Conservation (phyloP, 1,284 basidiomycete species). For the Volvariella surrecta region DNA sequence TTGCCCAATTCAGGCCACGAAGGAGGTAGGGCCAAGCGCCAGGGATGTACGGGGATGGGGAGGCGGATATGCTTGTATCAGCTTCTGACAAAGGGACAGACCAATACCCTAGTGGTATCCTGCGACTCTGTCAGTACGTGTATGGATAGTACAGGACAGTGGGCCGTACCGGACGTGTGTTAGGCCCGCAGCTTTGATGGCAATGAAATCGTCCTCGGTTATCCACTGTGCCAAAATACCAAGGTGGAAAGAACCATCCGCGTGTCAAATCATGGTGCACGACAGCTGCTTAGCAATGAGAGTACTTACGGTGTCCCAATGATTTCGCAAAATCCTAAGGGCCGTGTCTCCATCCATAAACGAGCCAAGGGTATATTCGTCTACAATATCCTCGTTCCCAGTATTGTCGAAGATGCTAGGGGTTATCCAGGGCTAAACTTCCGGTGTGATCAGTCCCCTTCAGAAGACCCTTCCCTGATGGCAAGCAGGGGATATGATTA, state of each 20-base stretch:
- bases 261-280: no score
- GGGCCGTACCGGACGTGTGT: slow-evolving; percentile 62
- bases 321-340: slow-evolving; percentile 38
- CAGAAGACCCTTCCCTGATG: no score
- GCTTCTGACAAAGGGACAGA: slow-evolving; percentile 53
- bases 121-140: slow-evolving; percentile 17
- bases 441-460: slow-evolving; percentile 6
- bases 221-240: slow-evolving; percentile 39
- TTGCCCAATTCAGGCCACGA: slow-evolving; percentile 58
- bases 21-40: slow-evolving; percentile 67
- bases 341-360: slow-evolving; percentile 40
- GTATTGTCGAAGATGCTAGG: slow-evolving; percentile 63
- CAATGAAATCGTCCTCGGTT: slow-evolving; percentile 59
- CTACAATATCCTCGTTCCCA: slow-evolving; percentile 50
- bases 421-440: slow-evolving; percentile 61
- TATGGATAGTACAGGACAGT: slow-evolving; percentile 6
- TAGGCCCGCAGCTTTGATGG: slow-evolving; percentile 61
- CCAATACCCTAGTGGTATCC: slow-evolving; percentile 71
- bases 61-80: slow-evolving; percentile 41
- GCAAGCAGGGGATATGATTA: slow-evolving; percentile 20
- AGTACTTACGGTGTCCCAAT: slow-evolving; percentile 49
- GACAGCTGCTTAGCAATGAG: neutral
- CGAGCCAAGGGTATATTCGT: slow-evolving; percentile 65
- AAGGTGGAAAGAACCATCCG: neutral
- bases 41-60: slow-evolving; percentile 46